These are phyloP conservation scores for Fusarium sp. DNA, from an alignment of 2,329 filamentous ascomycete genomes.

Conservation along the genomic window DNA sequence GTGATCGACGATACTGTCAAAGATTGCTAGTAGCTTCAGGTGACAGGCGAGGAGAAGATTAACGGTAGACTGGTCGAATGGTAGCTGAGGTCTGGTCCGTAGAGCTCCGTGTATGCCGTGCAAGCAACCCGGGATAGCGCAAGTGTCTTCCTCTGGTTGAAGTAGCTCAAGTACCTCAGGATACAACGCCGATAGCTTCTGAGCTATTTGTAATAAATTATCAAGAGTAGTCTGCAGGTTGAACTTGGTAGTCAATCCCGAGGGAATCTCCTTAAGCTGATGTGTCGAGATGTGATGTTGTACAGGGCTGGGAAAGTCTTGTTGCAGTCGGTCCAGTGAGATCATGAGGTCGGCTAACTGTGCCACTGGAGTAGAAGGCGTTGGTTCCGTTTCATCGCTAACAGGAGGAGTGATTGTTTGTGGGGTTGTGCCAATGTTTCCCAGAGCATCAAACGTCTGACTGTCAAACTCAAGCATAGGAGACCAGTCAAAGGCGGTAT, in stretches of 20 bases:
- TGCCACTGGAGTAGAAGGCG: slow-evolving; percentile 8
- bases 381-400: slow-evolving; percentile 1
- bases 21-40: slow-evolving; percentile 51
- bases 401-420: slow-evolving; percentile 21
- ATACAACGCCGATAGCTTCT: slow-evolving; percentile 53
- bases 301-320: slow-evolving; percentile 15
- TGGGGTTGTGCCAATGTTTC: not conserved
- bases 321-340: slow-evolving; percentile 39
- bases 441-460: not conserved
- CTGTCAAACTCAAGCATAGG: slow-evolving; percentile 28
- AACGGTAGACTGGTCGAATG: slow-evolving; percentile 52
- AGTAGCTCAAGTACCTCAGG: slow-evolving; percentile 43
- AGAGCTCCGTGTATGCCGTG: slow-evolving; percentile 41
- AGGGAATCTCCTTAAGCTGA: slow-evolving; percentile 40
- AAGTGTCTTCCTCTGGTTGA: slow-evolving; percentile 30
- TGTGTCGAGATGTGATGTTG: slow-evolving; percentile 41
- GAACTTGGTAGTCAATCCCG: slow-evolving; percentile 41
- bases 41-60: slow-evolving; percentile 55
- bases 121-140: slow-evolving; percentile 50
- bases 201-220: slow-evolving; percentile 49
- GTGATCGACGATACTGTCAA: slow-evolving; percentile 51
- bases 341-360: slow-evolving; percentile 39
- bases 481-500: slow-evolving; percentile 40
- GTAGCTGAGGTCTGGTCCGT: slow-evolving; percentile 14
- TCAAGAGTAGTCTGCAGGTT: slow-evolving; percentile 49